A percentile compares a stretch with the other conserved stretches of the same genome.
Evolutionary conservation across 192 early-diverging fungal species (phyloP).

Genomic region (Podila epigama): DNA sequence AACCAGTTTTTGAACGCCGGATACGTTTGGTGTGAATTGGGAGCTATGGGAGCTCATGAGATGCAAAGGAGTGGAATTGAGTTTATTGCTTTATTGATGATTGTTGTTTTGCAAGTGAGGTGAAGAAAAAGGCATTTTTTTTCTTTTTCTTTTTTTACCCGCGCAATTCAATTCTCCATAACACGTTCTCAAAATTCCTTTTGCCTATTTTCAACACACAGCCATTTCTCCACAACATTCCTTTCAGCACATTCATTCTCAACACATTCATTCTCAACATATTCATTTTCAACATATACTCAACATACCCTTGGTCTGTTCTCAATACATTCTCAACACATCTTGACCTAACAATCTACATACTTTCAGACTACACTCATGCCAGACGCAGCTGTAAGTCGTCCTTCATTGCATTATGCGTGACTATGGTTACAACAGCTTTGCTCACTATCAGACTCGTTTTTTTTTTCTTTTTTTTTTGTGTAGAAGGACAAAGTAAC

Average conservation of each 20-base stretch:
- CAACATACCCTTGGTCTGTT: too few species aligned
- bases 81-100: too few species aligned
- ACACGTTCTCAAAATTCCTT: too few species aligned
- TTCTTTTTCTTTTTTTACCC: neutral
- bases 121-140: neutral
- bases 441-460: conserved; percentile 45
- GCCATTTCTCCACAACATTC: too few species aligned
- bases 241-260: neutral
- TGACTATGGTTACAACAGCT: conserved; percentile 25
- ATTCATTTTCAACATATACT: neutral
- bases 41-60: conserved; percentile 14
- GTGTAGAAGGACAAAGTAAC: conserved; percentile 41
- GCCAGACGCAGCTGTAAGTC: conserved; percentile 25
- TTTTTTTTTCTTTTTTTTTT: neutral
- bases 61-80: neutral
- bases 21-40: conserved; percentile 10
- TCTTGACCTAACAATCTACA: neutral
- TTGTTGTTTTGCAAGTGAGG: too few species aligned
- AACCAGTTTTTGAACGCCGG: conserved; percentile 38
- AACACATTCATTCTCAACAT: neutral
- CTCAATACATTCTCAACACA: too few species aligned
- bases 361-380: conserved; percentile 5
- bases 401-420: neutral
- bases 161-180: too few species aligned
- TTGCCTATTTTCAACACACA: too few species aligned